Evolutionary conservation across 2,329 filamentous ascomycete species (phyloP).

Genomic region (Canariomyces notabilis): DNA sequence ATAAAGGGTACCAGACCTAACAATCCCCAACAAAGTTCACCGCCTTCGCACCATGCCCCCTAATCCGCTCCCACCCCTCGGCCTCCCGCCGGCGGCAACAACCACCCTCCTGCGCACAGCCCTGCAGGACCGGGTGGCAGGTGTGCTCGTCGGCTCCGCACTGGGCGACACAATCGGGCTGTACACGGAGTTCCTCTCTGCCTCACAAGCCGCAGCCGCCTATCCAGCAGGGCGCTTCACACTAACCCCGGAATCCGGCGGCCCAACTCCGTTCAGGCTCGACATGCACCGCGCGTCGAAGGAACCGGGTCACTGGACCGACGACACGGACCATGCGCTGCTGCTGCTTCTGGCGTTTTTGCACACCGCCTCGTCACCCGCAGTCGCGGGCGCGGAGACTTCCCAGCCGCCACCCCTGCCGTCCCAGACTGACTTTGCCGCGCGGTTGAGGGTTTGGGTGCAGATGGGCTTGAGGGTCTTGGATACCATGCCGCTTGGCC

Average conservation of each 20-base stretch:
- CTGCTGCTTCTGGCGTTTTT: constrained; percentile 45
- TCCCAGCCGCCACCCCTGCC: constrained; percentile 19
- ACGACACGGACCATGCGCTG: constrained; percentile 51
- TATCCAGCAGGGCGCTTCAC: constrained; percentile 39
- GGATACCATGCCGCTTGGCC: constrained; percentile 42
- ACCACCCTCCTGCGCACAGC: constrained; percentile 15
- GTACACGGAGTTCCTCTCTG: constrained; percentile 49
- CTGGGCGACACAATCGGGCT: constrained; percentile 50
- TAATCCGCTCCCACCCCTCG: not conserved
- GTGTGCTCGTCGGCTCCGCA: constrained; percentile 45
- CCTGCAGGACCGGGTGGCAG: constrained; percentile 37
- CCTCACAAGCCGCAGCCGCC: constrained; percentile 28
- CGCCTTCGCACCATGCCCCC: not conserved
- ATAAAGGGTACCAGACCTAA: not conserved
- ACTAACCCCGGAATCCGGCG: constrained; percentile 27
- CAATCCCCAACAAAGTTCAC: not conserved
- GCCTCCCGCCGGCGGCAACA: not conserved
- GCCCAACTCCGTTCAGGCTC: constrained; percentile 37
- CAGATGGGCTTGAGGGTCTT: constrained; percentile 42
- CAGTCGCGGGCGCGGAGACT: too few relatives aligned
- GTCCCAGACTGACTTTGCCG: constrained; percentile 36
- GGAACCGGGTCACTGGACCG: constrained; percentile 43
- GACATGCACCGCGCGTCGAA: constrained; percentile 43
- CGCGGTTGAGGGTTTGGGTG: constrained; percentile 43
- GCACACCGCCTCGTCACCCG: constrained; percentile 28